These are phyloP conservation scores for Trypanosoma cruzi DNA, from an alignment of 208 protist genomes.

Conservation along the genomic window DNA sequence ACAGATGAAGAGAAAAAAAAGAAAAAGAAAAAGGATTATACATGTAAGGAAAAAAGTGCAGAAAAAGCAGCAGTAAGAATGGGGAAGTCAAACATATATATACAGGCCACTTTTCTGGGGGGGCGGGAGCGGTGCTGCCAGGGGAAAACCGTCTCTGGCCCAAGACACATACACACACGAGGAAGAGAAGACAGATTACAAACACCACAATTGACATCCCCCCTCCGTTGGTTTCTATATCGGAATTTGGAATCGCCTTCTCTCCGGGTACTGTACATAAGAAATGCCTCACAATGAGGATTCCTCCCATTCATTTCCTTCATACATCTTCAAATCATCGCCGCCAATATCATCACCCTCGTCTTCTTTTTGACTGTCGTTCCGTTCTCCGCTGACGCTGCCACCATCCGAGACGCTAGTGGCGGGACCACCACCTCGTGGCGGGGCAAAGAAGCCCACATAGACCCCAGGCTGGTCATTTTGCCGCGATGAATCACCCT, in stretches of 20 bases:
- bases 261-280: not conserved
- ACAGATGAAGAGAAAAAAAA: not conserved
- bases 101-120: too few relatives aligned
- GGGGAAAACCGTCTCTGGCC: too few relatives aligned
- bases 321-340: too few relatives aligned
- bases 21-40: not conserved
- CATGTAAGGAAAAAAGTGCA: constrained; percentile 1
- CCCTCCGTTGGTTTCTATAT: too few relatives aligned
- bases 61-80: too few relatives aligned
- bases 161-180: too few relatives aligned
- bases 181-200: too few relatives aligned
- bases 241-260: too few relatives aligned
- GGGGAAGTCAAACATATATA: too few relatives aligned
- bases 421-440: not conserved
- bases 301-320: not conserved
- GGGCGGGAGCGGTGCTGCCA: too few relatives aligned
- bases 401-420: not conserved
- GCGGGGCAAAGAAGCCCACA: constrained; percentile 51
- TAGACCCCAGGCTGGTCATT: constrained; percentile 27
- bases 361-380: not conserved
- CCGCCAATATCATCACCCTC: too few relatives aligned
- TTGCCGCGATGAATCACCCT: constrained; percentile 5
- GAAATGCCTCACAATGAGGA: not conserved
- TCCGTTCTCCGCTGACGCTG: not conserved
- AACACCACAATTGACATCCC: too few relatives aligned